Evolutionary conservation across 345 rosid species (phyloP).

Genomic region (Salix exigua): DNA sequence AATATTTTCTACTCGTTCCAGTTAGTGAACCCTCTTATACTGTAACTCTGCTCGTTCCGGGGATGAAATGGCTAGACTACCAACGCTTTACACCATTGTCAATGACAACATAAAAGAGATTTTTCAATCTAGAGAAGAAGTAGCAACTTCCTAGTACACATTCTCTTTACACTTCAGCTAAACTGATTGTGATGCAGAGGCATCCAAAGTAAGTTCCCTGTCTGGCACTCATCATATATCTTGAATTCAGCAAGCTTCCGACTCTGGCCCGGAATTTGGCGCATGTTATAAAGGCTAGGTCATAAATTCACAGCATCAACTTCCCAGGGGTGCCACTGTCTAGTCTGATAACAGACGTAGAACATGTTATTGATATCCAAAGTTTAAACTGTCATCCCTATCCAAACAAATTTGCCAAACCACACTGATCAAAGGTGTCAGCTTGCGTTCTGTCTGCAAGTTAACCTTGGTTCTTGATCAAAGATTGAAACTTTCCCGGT

Average conservation of each 20-base stretch:
- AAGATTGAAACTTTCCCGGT: neutral
- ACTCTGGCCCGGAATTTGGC: neutral
- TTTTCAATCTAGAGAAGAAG: neutral
- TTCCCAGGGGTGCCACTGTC: neutral
- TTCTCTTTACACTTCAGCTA: neutral
- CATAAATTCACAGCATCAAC: neutral
- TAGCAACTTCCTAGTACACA: neutral
- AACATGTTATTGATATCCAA: neutral
- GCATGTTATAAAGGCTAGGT: neutral
- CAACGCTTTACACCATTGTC: neutral
- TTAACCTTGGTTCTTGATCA: neutral
- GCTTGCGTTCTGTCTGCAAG: neutral
- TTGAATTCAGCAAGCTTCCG: neutral
- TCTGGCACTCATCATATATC: neutral
- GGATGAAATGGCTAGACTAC: too few species aligned
- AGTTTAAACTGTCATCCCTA: neutral
- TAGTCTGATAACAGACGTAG: neutral
- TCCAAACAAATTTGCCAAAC: neutral
- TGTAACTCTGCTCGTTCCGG: too few species aligned
- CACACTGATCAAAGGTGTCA: neutral
- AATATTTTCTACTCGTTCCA: too few species aligned
- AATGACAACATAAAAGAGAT: neutral
- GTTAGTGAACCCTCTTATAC: too few species aligned
- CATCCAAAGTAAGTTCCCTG: neutral
- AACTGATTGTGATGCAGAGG: neutral